These are phyloP conservation scores for Coriolopsis trogii DNA, from an alignment of 1,284 basidiomycete species.

Conservation along the genomic window DNA sequence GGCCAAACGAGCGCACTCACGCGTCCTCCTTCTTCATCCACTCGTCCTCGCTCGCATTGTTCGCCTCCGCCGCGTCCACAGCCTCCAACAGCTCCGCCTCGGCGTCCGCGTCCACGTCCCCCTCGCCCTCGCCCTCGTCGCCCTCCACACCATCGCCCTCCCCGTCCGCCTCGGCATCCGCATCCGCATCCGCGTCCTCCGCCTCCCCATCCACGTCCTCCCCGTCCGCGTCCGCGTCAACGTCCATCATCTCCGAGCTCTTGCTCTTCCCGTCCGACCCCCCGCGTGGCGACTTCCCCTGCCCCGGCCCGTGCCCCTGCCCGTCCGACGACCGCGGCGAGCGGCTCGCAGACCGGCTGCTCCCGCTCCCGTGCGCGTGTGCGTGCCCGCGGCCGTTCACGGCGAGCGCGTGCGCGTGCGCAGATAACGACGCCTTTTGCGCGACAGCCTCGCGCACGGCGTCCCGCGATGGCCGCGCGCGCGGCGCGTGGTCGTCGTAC, in stretches of 20 bases:
- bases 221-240: constrained; percentile 30
- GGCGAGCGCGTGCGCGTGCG: too few species aligned
- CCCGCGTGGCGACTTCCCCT: constrained; percentile 22
- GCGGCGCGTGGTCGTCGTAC: constrained; percentile 16
- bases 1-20: constrained; percentile 2
- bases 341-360: constrained; percentile 22
- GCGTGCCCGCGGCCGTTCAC: too few species aligned
- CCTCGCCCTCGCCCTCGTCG: constrained; percentile 31
- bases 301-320: too few species aligned
- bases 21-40: constrained; percentile 35
- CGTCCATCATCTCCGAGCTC: constrained; percentile 22
- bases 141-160: constrained; percentile 30
- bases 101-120: constrained; percentile 34
- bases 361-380: constrained; percentile 16
- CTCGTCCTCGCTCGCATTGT: constrained; percentile 31
- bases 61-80: constrained; percentile 40
- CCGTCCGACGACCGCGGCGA: too few species aligned
- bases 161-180: constrained; percentile 29
- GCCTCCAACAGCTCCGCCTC: constrained; percentile 41
- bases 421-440: constrained; percentile 4
- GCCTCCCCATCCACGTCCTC: constrained; percentile 31
- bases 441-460: background rate
- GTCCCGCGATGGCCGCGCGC: constrained; percentile 7
- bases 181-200: constrained; percentile 28
- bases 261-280: constrained; percentile 21